Base-by-base conservation (phyloP, 371 early-diverging fungal species). In the Haplosporangium sp. region DNA sequence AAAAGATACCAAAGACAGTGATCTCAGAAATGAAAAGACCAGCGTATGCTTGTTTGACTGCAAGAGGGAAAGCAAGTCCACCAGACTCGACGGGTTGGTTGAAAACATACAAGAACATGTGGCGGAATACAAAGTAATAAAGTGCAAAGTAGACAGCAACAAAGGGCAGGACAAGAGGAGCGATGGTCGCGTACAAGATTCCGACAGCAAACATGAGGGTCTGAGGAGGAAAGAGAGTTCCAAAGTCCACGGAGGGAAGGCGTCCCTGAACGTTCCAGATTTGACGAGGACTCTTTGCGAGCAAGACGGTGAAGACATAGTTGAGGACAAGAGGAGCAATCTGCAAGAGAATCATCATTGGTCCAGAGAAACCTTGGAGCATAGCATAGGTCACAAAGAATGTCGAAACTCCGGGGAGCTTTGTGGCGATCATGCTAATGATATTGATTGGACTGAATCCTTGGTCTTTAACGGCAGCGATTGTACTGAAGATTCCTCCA, bases 371-470 rank as follows among this genome's bases (percentile, higher is more conserved):
- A 2, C 90, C 86, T 58, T 89, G 90, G 56, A 96, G 88, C 85
- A 95, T 85, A 5, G 94, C 88, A 81, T 94, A 96, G 15, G 92
- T 93, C 61, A 94, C 90, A 69, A 94, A 96, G 86, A 94, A 96
- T 59, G 90, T 91, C 15, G 92, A 90, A 15, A 89, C 91, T 47
- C 79, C 75, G 11, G 96, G 96, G n/a, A 94, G 77, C 0, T 86
- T 86, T 6, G 70, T 68, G 11, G 92, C 88, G 1, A 94, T 76
- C 7, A 84, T 83, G 34, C 83, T 74, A 66, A 93, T 74, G 55
- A 91, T 82, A 0, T 52, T 15, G 67, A 57, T 60, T 61, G 61
- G 67, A 35, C 72, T 81, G 10, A 86, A 65, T 0, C 91, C 90
- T 17, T 88, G 82, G 1, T 84, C 59, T 17, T 77, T 56, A 20